Conservation (phyloP, 2,329 filamentous ascomycete species). For the Fusarium metavorans region DNA sequence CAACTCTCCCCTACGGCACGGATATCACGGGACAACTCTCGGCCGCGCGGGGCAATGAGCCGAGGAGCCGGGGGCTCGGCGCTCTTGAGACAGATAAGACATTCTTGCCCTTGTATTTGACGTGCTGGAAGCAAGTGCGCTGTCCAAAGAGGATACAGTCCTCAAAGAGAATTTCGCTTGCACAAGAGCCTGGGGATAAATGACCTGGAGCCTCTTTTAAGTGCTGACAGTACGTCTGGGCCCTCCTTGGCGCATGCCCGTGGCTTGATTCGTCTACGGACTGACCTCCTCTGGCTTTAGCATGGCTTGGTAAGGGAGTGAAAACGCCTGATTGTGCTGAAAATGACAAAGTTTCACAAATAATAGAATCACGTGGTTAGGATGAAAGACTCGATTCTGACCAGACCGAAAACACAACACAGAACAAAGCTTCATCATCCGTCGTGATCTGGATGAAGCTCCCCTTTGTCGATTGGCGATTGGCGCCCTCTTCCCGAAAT, state of each 20-base stretch:
- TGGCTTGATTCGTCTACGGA: neutral
- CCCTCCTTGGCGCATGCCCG: neutral
- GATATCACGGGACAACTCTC: conserved; percentile 11
- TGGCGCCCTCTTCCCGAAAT: conserved; percentile 16
- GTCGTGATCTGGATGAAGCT: conserved; percentile 16
- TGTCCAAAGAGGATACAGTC: neutral
- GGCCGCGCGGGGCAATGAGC: conserved; percentile 29
- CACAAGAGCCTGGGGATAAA: neutral
- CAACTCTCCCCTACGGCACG: neutral
- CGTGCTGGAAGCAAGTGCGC: neutral
- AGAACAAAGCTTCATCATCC: neutral
- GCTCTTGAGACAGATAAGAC: neutral
- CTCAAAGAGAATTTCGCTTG: neutral
- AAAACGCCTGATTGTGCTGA: neutral
- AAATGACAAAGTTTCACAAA: neutral
- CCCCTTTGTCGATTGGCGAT: conserved; percentile 17
- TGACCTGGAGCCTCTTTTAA: neutral
- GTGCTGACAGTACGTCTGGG: neutral
- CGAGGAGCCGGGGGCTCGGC: conserved; percentile 8
- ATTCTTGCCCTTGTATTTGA: neutral
- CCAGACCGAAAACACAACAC: neutral
- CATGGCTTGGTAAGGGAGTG: neutral
- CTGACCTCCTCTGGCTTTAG: neutral
- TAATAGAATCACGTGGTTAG: conserved; percentile 13
- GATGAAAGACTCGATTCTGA: neutral